phyloP scores from a whole-genome alignment of 2,329 filamentous ascomycete genomes.

The Fusarium sp. region DNA sequence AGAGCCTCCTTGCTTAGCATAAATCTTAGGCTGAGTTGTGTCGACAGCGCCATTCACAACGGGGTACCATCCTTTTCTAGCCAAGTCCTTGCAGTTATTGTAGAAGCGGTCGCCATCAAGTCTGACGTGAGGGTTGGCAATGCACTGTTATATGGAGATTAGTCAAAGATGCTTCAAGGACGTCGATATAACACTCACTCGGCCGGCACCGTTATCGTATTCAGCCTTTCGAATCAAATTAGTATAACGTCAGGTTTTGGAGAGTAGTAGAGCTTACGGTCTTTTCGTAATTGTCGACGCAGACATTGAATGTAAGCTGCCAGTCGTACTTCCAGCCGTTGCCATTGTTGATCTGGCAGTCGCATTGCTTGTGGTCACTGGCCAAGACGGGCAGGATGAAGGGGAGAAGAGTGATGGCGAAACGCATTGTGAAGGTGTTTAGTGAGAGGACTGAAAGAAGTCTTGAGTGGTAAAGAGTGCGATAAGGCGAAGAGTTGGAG shows the following conservation, averaged over 20 bases:
- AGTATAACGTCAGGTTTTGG: background rate
- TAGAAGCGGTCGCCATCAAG: background rate
- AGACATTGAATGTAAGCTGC: background rate
- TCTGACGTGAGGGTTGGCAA: background rate
- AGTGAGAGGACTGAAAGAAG: background rate
- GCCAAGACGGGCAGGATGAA: background rate
- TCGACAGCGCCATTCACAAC: background rate
- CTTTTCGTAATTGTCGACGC: background rate
- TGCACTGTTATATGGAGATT: background rate
- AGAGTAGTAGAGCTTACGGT: background rate
- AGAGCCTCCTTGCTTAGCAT: background rate
- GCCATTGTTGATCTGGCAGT: background rate
- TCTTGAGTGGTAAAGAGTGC: background rate
- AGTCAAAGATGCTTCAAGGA: background rate
- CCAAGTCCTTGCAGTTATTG: background rate
- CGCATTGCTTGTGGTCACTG: background rate
- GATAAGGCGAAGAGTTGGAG: background rate
- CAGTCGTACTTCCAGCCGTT: background rate
- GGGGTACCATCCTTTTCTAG: background rate
- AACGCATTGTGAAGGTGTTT: background rate
- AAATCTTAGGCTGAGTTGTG: background rate
- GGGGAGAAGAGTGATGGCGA: background rate
- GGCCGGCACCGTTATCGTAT: background rate
- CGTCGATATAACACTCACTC: background rate
- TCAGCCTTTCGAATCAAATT: background rate